Conservation (phyloP, 1,139 yeast species). For the Blastobotrys indianensis region DNA sequence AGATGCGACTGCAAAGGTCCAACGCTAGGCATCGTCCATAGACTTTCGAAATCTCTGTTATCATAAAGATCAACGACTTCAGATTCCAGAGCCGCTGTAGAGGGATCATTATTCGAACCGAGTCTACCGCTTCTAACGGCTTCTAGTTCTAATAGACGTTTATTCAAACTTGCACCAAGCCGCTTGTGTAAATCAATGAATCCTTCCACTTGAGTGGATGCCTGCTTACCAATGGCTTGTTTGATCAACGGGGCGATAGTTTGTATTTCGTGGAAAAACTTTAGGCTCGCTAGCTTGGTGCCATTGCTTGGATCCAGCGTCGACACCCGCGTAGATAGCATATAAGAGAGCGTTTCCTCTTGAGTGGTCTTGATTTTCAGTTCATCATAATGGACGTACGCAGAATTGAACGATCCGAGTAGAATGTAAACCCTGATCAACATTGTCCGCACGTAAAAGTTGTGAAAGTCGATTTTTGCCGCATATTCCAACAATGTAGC, state of each 20-base stretch:
- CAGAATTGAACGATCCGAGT: constrained; percentile 50
- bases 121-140: constrained; percentile 11
- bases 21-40: constrained; percentile 18
- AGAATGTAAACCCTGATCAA: constrained; percentile 57
- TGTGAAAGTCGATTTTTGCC: constrained; percentile 49
- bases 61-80: constrained; percentile 18
- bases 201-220: constrained; percentile 58
- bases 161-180: constrained; percentile 24
- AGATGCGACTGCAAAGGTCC: constrained; percentile 24
- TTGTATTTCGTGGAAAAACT: constrained; percentile 48
- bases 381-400: constrained; percentile 46
- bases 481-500: constrained; percentile 46
- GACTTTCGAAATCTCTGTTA: constrained; percentile 29
- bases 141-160: constrained; percentile 15
- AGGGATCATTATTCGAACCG: constrained; percentile 6
- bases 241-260: constrained; percentile 46
- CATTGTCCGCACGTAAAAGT: constrained; percentile 66
- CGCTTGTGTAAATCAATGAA: constrained; percentile 40
- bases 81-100: constrained; percentile 9
- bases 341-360: constrained; percentile 64
- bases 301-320: constrained; percentile 35
- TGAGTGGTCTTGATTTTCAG: constrained; percentile 73
- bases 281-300: constrained; percentile 20
- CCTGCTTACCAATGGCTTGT: constrained; percentile 48
- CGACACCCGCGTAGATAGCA: constrained; percentile 45